phyloP scores from a whole-genome alignment of 2,329 filamentous ascomycete genomes.

The Phaeosphaeriaceae sp. region DNA sequence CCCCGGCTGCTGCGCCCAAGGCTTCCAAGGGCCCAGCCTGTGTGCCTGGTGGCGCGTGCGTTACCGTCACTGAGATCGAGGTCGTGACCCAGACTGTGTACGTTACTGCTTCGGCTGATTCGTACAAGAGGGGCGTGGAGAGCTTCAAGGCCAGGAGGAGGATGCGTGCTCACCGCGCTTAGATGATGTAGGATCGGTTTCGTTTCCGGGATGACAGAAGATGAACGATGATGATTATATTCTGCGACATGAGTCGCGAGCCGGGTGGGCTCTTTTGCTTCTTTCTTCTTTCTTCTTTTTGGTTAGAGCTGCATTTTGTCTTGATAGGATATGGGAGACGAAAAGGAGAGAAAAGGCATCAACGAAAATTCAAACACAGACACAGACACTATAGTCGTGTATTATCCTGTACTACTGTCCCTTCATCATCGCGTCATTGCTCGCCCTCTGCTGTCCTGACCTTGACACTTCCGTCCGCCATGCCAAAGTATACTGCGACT shows the following conservation, averaged over 20 bases:
- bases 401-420: too few species aligned
- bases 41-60: constrained; percentile 32
- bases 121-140: constrained; percentile 10
- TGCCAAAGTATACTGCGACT: constrained; percentile 92
- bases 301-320: background rate
- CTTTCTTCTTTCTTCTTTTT: background rate
- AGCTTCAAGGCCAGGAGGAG: constrained; percentile 6
- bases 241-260: constrained; percentile 23
- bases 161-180: constrained; percentile 11
- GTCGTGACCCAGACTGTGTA: constrained; percentile 37
- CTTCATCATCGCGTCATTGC: constrained; percentile 8
- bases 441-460: constrained; percentile 41
- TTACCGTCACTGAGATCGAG: constrained; percentile 30
- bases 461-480: constrained; percentile 66
- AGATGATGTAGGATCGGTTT: background rate
- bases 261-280: constrained; percentile 15
- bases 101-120: constrained; percentile 26
- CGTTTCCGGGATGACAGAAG: background rate
- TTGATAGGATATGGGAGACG: background rate
- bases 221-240: constrained; percentile 5
- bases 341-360: background rate
- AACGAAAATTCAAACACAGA: background rate
- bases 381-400: background rate
- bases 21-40: constrained; percentile 19
- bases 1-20: constrained; percentile 23